Conservation (phyloP, 805 yeast species). For the Myxozyma sirexii region DNA sequence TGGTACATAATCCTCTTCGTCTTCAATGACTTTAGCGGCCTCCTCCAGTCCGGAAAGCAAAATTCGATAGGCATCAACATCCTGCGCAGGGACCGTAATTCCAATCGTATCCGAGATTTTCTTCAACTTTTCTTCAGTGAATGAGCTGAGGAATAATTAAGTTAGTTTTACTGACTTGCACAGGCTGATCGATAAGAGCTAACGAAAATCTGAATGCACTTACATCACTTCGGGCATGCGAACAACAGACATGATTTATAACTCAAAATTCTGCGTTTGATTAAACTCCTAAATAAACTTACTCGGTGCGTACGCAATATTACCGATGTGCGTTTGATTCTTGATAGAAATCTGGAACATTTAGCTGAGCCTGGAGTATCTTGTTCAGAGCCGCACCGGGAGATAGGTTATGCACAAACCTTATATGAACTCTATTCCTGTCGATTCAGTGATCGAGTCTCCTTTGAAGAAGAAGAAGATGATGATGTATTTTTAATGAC, state of each 20-base stretch:
- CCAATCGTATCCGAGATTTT: slow-evolving; percentile 12
- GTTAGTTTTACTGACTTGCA: no score
- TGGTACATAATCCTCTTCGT: slow-evolving; percentile 40
- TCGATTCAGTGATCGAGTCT: no score
- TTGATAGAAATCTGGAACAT: no score
- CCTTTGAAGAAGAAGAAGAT: no score
- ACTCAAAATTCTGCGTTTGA: background rate
- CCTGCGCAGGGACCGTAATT: slow-evolving; percentile 22
- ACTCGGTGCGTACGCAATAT: no score
- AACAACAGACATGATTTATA: slow-evolving; percentile 8
- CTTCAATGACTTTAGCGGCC: slow-evolving; percentile 16
- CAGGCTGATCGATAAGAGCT: no score
- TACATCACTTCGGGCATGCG: slow-evolving; percentile 14
- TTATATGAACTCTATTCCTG: no score
- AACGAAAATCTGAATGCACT: background rate
- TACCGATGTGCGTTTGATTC: background rate
- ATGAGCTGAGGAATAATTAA: slow-evolving; percentile 9
- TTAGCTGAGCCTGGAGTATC: no score
- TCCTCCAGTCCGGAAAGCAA: slow-evolving; percentile 29
- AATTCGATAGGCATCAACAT: slow-evolving; percentile 25
- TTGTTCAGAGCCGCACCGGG: no score
- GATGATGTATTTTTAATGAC: no score
- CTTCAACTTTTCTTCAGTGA: slow-evolving; percentile 22
- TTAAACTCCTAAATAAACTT: no score
- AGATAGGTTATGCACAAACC: no score